Percentiles rank a stretch among this genome's conserved stretches.
Conservation (phyloP, 2,329 filamentous ascomycete genomes). For the Acephala macrosclerotiorum region DNA sequence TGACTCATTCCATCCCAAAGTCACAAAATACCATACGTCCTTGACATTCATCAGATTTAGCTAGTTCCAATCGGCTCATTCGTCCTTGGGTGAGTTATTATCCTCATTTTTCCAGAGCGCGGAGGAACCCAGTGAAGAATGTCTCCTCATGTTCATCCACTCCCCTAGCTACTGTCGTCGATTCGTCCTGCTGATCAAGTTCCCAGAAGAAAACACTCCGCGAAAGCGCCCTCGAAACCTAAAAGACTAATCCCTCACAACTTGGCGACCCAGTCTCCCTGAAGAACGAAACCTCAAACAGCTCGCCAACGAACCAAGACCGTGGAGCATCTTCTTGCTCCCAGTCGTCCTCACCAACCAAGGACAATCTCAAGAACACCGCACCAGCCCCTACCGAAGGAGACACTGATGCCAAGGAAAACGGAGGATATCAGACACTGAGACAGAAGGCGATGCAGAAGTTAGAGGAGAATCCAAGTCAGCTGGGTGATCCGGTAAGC, state of each 20-base stretch:
- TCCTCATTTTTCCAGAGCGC: neutral
- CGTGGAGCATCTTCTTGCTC: slow-evolving; percentile 12
- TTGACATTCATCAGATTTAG: neutral
- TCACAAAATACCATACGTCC: neutral
- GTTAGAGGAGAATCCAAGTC: slow-evolving; percentile 32
- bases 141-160: neutral
- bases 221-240: slow-evolving; percentile 30
- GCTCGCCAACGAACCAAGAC: slow-evolving; percentile 22
- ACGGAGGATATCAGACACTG: slow-evolving; percentile 25
- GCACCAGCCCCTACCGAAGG: slow-evolving; percentile 29
- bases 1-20: neutral
- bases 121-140: neutral
- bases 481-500: slow-evolving; percentile 34
- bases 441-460: slow-evolving; percentile 30
- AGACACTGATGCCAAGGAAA: slow-evolving; percentile 14
- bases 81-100: neutral
- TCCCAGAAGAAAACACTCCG: slow-evolving; percentile 24
- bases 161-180: neutral
- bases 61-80: neutral
- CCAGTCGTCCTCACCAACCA: neutral
- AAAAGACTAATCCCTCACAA: slow-evolving; percentile 33
- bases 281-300: slow-evolving; percentile 30
- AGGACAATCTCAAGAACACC: slow-evolving; percentile 15
- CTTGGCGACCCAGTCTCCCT: slow-evolving; percentile 35
- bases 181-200: neutral